Conservation (phyloP, 345 rosid genomes). For the Citrus maxima region DNA sequence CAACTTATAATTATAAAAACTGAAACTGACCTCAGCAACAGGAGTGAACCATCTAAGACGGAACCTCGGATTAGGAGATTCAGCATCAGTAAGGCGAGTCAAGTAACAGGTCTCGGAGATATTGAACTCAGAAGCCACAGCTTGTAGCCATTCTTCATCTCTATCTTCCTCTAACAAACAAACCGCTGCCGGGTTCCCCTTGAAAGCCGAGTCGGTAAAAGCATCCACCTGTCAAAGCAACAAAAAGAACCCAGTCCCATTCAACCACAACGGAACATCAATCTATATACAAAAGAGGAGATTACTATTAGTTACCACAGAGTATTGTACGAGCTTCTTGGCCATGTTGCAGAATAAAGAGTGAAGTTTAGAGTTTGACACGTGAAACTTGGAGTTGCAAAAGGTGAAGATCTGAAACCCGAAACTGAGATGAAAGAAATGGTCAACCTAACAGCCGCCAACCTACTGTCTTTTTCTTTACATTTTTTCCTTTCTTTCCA, state of each 20-base stretch:
- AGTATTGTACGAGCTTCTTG: constrained; percentile 39
- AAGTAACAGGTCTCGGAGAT: constrained; percentile 50
- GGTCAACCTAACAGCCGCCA: too few relatives aligned
- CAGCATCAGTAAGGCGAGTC: constrained; percentile 17
- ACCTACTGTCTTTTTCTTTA: too few relatives aligned
- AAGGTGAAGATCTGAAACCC: neutral
- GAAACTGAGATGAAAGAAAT: too few relatives aligned
- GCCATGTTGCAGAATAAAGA: constrained; percentile 22
- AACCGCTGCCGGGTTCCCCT: constrained; percentile 85
- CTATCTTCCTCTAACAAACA: constrained; percentile 62
- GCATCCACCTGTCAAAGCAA: constrained; percentile 53
- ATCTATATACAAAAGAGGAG: neutral
- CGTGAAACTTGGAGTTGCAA: neutral
- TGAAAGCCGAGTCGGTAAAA: constrained; percentile 65
- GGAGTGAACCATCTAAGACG: constrained; percentile 72
- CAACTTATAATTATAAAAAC: neutral
- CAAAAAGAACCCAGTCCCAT: neutral
- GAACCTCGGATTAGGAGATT: constrained; percentile 34
- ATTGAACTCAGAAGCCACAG: constrained; percentile 59
- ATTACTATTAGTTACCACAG: constrained; percentile 22
- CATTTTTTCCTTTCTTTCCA: too few relatives aligned
- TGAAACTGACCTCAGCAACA: constrained; percentile 33
- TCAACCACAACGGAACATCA: constrained; percentile 5
- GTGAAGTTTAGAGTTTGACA: too few relatives aligned
- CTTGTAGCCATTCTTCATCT: constrained; percentile 69